Conservation (phyloP, 1,284 basidiomycete species). For the Rugosomyces carneus region DNA sequence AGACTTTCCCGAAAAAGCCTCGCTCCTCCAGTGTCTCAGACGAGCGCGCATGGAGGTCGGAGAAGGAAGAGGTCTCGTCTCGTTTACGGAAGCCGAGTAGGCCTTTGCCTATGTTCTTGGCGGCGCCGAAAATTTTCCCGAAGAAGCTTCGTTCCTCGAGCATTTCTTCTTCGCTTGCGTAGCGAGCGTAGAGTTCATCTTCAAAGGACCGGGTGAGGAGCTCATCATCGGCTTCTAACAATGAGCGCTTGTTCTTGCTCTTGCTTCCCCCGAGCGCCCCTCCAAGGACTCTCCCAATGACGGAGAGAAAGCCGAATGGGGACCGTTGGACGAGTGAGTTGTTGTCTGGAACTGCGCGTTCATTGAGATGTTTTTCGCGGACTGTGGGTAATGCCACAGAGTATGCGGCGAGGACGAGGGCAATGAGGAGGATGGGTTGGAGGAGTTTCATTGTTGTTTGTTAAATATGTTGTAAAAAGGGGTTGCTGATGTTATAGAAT, state of each 20-base stretch:
- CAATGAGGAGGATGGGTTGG: constrained; percentile 3
- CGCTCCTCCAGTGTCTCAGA: no score
- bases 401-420: constrained; percentile 6
- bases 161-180: background rate
- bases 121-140: background rate
- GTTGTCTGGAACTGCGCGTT: background rate
- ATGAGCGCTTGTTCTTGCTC: background rate
- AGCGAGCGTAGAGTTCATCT: constrained; percentile 1
- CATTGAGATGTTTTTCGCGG: background rate
- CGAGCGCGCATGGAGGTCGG: constrained; percentile 1
- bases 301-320: background rate
- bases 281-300: no score
- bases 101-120: background rate
- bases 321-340: background rate
- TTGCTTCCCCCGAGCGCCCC: no score
- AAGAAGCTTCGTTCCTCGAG: background rate
- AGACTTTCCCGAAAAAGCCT: constrained; percentile 1
- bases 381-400: constrained; percentile 7
- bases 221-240: background rate
- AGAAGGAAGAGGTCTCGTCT: constrained; percentile 1
- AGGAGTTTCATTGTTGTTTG: constrained; percentile 10
- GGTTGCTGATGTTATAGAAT: background rate
- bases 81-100: constrained; percentile 3
- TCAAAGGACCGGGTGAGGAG: constrained; percentile 1
- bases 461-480: background rate